Conservation (phyloP, 2,329 filamentous ascomycete genomes). For the Fusarium piperis region DNA sequence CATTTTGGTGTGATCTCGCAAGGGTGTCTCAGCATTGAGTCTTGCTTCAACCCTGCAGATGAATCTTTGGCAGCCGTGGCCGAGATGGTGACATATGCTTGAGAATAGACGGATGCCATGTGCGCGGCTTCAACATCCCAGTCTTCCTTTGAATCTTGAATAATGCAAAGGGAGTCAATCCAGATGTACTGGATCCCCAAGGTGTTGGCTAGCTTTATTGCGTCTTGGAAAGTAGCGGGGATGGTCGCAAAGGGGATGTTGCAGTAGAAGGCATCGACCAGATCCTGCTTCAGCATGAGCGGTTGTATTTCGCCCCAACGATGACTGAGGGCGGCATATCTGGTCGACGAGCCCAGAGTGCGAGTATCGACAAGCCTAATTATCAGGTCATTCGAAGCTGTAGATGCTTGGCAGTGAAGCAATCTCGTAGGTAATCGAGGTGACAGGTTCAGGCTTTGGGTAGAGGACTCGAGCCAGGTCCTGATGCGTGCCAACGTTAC, state of each 20-base stretch:
- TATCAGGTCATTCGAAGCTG: neutral
- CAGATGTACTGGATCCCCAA: conserved; percentile 25
- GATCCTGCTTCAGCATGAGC: conserved; percentile 11
- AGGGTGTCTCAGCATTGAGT: conserved; percentile 19
- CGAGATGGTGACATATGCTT: conserved; percentile 23
- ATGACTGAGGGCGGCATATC: conserved; percentile 30
- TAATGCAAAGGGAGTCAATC: conserved; percentile 34
- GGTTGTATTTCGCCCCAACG: conserved; percentile 24
- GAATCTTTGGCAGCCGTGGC: conserved; percentile 27
- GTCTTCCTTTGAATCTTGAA: conserved; percentile 32
- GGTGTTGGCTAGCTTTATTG: conserved; percentile 10
- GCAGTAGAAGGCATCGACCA: neutral
- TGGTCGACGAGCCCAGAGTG: neutral
- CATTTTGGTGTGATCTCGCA: conserved; percentile 23
- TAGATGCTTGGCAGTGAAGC: conserved; percentile 8
- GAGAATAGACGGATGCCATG: conserved; percentile 34
- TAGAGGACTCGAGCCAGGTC: conserved; percentile 12
- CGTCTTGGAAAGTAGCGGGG: conserved; percentile 28
- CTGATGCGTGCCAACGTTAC: conserved; percentile 17
- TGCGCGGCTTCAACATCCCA: conserved; percentile 26
- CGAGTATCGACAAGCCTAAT: conserved; percentile 7
- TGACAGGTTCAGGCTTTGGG: neutral
- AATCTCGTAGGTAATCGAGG: conserved; percentile 23
- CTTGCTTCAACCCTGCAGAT: conserved; percentile 21
- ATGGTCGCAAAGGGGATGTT: conserved; percentile 16